Base-by-base conservation (phyloP, 371 early-diverging fungal species). In the Mucor mucedo region DNA sequence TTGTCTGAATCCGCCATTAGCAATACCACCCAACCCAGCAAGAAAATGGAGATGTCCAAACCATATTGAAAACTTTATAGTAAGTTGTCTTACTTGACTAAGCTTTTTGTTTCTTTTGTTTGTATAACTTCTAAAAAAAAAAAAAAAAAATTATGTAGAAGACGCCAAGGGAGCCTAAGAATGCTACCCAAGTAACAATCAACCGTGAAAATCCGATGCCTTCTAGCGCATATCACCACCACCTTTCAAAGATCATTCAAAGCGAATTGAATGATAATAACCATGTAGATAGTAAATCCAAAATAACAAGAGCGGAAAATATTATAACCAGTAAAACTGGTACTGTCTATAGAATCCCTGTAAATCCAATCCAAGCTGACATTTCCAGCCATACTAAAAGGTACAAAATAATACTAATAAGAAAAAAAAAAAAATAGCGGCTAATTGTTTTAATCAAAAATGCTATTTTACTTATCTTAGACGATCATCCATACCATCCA, bases 1-100 rank as follows among this genome's bases (percentile, higher is more conserved):
- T 67, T 96, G 96, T 71, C 66, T 93, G 21, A 78, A 80, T 53
- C 94, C 91, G 27, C 92, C 93, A 14, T 71, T 91, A 65, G 75
- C 88, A 9, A 64, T 71, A 8, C 73, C 88, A 27, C 94, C 93
- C 16, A 84, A 82, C 68, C 53, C 79, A 8, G 68, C 71, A 32
- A 76, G 74, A 35, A 86, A 84, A 60, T 95, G 96, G 96, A 92
- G 88, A 87, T 95, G 96, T 70, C 96, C 96, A 4, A 87, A 84
- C 58, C 96, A 95, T 71, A 88, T 78, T n/a, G 93, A 94, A 50
- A 85, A 88, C 49, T 73, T 77, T 4, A 65, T 85, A 71, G 76
- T 75, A 74, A 50, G 62, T 29, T 47, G n/a, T 35, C 21, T 6
- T 49, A 28, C 16, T 42, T 14, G 0, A n/a, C 11, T 41, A 47